Percentiles rank a stretch among this genome's conserved stretches.
These are phyloP conservation scores for Leucosporidium creatinivorum DNA, from an alignment of 768 basidiomycete genomes.

Conservation along the genomic window DNA sequence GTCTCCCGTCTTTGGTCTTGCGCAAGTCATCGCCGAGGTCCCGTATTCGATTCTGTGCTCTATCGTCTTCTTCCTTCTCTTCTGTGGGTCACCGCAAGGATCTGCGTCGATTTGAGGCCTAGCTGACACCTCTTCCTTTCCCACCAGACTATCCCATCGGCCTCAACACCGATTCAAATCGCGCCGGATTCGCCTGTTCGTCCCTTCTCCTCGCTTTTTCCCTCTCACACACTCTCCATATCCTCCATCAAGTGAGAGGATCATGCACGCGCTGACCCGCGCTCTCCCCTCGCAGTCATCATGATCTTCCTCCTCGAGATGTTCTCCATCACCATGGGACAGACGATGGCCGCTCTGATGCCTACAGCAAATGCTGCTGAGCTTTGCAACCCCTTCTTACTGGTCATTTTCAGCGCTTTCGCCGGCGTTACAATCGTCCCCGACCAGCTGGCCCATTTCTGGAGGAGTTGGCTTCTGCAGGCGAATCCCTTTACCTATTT, in stretches of 20 bases:
- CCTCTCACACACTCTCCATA: too few relatives aligned
- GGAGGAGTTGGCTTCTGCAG: slow-evolving; percentile 45
- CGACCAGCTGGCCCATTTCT: slow-evolving; percentile 57
- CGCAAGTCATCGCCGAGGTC: slow-evolving; percentile 73
- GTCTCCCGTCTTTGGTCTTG: slow-evolving; percentile 71
- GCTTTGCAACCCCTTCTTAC: slow-evolving; percentile 69
- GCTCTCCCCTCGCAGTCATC: slow-evolving; percentile 40
- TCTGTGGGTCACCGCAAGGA: slow-evolving; percentile 18
- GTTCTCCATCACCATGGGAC: slow-evolving; percentile 59
- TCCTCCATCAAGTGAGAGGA: not conserved
- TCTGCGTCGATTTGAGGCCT: too few relatives aligned
- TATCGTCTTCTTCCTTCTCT: slow-evolving; percentile 61
- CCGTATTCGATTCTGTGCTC: slow-evolving; percentile 63
- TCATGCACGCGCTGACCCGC: slow-evolving; percentile 51
- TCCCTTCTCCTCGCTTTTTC: slow-evolving; percentile 45
- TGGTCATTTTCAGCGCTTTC: slow-evolving; percentile 51
- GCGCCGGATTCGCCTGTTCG: slow-evolving; percentile 41
- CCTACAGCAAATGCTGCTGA: slow-evolving; percentile 71
- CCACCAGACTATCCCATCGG: slow-evolving; percentile 37
- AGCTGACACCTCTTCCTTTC: too few relatives aligned
- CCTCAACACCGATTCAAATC: slow-evolving; percentile 35
- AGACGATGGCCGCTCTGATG: slow-evolving; percentile 61
- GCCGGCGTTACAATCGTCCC: slow-evolving; percentile 73
- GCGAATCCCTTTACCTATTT: slow-evolving; percentile 42
- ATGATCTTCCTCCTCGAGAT: slow-evolving; percentile 60